Conservation (phyloP, 208 protist species). For the Acanthamoeba royreba region DNA sequence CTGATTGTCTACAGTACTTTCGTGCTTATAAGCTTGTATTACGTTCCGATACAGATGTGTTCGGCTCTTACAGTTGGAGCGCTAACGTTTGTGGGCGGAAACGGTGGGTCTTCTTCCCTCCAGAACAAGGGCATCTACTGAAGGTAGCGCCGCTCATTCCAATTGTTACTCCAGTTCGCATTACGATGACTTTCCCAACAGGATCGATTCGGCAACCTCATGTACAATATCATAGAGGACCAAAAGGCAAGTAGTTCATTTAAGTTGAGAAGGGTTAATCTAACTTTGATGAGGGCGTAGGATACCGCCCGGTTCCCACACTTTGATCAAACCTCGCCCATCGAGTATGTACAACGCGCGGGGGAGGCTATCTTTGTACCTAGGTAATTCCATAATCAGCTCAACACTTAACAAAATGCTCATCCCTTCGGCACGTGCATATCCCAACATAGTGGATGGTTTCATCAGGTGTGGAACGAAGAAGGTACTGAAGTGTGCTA, state of each 20-base stretch:
- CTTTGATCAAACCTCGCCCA: neutral
- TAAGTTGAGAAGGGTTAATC: neutral
- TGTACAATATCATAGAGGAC: constrained; percentile 24
- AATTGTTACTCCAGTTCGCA: too few relatives aligned
- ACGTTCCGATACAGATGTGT: neutral
- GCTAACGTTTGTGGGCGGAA: constrained; percentile 11
- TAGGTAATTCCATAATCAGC: neutral
- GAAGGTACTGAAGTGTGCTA: neutral
- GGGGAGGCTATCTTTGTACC: constrained; percentile 27
- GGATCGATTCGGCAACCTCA: constrained; percentile 39
- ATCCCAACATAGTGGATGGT: neutral
- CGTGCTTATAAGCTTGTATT: neutral
- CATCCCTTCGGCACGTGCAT: neutral
- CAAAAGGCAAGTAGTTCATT: neutral
- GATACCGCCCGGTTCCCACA: neutral
- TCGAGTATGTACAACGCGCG: neutral
- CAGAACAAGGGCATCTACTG: neutral
- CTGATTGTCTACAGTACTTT: neutral
- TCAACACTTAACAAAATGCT: neutral
- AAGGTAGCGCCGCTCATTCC: neutral
- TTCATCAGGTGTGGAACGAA: constrained; percentile 29
- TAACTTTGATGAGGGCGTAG: neutral
- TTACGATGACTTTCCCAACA: neutral
- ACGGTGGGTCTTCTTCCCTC: constrained; percentile 14
- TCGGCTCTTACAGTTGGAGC: constrained; percentile 40